These are phyloP conservation scores for Coemansia linderi DNA, from an alignment of 371 early-diverging fungal genomes.

Conservation along the genomic window DNA sequence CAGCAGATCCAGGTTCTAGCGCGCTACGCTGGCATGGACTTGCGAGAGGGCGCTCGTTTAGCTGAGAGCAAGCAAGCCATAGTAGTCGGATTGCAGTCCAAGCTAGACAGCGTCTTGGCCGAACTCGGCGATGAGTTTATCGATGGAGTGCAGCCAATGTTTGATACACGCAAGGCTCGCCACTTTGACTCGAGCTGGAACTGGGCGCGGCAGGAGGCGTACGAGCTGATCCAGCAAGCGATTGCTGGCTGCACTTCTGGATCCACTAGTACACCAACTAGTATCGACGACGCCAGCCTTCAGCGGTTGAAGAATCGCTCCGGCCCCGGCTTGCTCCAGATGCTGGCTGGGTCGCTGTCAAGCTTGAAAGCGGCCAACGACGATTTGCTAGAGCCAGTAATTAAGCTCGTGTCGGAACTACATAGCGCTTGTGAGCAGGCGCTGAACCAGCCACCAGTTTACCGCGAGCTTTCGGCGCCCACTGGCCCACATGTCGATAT, in stretches of 20 bases:
- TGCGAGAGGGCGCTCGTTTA: slow-evolving; percentile 49
- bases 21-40: no score
- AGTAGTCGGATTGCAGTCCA: no score
- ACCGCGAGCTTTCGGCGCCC: slow-evolving; percentile 78
- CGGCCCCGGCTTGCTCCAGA: slow-evolving; percentile 70
- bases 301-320: slow-evolving; percentile 88
- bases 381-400: slow-evolving; percentile 58
- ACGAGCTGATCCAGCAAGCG: no score
- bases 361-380: slow-evolving; percentile 76
- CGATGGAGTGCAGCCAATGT: slow-evolving; percentile 83
- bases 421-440: slow-evolving; percentile 80
- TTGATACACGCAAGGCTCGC: slow-evolving; percentile 81
- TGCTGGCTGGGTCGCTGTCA: slow-evolving; percentile 73
- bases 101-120: no score
- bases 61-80: slow-evolving; percentile 34
- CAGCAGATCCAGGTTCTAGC: slow-evolving; percentile 26
- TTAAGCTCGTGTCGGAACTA: slow-evolving; percentile 72
- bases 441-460: slow-evolving; percentile 71
- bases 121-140: slow-evolving; percentile 86
- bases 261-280: no score
- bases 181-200: slow-evolving; percentile 84
- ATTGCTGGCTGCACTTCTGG: no score
- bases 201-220: slow-evolving; percentile 87
- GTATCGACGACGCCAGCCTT: slow-evolving; percentile 30
- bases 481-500: slow-evolving; percentile 77